These are phyloP conservation scores for Primulina eburnea DNA, from an alignment of 257 asterid species.

Conservation along the genomic window DNA sequence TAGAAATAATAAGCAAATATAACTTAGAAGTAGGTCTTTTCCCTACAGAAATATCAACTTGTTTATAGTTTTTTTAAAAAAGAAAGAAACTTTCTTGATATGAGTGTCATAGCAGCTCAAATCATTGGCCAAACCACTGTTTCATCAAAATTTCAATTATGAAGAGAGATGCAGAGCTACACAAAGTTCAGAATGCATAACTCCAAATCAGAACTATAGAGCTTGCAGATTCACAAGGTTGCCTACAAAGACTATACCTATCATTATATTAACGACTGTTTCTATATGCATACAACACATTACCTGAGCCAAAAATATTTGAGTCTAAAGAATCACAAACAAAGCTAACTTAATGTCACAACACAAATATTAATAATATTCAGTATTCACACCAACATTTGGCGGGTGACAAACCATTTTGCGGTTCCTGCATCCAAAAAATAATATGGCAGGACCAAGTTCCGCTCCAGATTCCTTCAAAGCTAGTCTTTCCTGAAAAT, in stretches of 20 bases:
- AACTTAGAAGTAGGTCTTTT: no score
- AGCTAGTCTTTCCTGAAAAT: slow-evolving; percentile 90
- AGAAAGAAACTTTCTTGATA: no score
- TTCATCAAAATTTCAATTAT: neutral
- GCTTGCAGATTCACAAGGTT: neutral
- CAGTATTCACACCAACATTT: neutral
- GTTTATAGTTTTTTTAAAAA: no score
- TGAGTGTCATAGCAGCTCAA: no score
- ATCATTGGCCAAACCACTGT: neutral
- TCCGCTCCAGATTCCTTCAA: slow-evolving; percentile 83
- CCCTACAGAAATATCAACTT: no score
- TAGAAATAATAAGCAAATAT: no score
- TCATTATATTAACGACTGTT: neutral
- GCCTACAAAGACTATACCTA: neutral
- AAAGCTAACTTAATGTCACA: neutral
- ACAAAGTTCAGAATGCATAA: neutral
- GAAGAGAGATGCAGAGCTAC: neutral
- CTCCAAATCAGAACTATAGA: neutral
- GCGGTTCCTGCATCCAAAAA: slow-evolving; percentile 93
- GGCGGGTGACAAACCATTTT: slow-evolving; percentile 55
- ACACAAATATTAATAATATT: neutral
- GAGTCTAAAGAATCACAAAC: neutral
- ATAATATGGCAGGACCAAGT: slow-evolving; percentile 82
- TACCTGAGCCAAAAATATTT: neutral
- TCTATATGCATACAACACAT: neutral